These are phyloP conservation scores for Selaginella tamariscina DNA, from an alignment of 75 land plant species.

Conservation along the genomic window DNA sequence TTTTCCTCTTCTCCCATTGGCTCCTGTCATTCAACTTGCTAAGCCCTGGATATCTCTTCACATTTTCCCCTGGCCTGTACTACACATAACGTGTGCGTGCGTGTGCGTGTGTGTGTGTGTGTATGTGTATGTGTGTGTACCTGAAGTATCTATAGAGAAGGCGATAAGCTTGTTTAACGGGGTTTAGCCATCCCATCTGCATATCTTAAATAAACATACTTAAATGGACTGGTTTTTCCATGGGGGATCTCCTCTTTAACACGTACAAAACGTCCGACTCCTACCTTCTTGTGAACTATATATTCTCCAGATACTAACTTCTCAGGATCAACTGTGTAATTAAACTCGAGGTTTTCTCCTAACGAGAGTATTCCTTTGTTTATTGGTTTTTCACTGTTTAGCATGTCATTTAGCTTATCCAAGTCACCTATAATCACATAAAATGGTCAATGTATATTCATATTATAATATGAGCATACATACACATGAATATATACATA, in stretches of 20 bases:
- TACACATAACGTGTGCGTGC: neutral
- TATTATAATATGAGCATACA: no score
- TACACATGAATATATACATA: no score
- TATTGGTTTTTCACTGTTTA: neutral
- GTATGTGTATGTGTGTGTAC: no score
- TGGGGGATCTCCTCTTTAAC: slow-evolving; percentile 43
- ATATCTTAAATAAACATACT: slow-evolving; percentile 79
- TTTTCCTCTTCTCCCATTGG: slow-evolving; percentile 82
- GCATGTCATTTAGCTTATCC: neutral
- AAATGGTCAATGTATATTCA: no score
- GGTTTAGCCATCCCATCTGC: slow-evolving; percentile 95
- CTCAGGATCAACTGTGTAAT: slow-evolving; percentile 78
- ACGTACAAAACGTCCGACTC: slow-evolving; percentile 71
- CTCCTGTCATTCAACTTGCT: slow-evolving; percentile 75
- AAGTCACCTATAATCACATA: no score
- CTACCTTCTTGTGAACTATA: slow-evolving; percentile 93
- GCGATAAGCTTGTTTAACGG: slow-evolving; percentile 58
- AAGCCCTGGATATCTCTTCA: slow-evolving; percentile 46
- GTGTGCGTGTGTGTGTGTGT: no score
- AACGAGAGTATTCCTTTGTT: neutral
- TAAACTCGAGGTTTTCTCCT: neutral
- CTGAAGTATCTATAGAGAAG: slow-evolving; percentile 69
- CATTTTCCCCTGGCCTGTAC: slow-evolving; percentile 72
- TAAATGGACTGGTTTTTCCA: slow-evolving; percentile 24
- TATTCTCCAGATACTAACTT: slow-evolving; percentile 63